Conservation (phyloP, 306 rosid species). For the Calophaca sinica region DNA sequence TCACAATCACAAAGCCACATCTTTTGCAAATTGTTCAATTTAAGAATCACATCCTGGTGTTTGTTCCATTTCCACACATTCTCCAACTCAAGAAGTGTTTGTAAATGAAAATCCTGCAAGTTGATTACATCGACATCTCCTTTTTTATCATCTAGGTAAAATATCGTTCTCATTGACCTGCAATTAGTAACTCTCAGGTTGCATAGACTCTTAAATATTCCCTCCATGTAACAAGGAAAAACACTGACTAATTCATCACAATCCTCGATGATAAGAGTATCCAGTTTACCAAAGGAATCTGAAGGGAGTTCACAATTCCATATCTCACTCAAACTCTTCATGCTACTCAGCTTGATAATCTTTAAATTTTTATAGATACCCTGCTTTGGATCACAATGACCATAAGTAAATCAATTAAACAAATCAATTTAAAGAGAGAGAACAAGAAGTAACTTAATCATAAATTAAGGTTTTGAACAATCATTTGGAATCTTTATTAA, state of each 20-base stretch:
- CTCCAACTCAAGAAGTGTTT: conserved; percentile 32
- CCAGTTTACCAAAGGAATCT: conserved; percentile 9
- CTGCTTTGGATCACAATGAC: not conserved
- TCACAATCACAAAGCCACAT: not conserved
- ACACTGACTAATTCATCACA: conserved; percentile 15
- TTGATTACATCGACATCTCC: not conserved
- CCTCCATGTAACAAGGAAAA: conserved; percentile 12
- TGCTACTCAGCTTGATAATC: conserved; percentile 1
- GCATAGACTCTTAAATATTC: conserved; percentile 4
- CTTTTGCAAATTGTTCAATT: not conserved
- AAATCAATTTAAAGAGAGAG: not conserved
- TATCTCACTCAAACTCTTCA: conserved; percentile 8
- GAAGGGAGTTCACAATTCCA: not conserved
- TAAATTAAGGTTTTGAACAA: too few relatives aligned
- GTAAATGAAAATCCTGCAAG: conserved; percentile 15
- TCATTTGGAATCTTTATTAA: too few relatives aligned
- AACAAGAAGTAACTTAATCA: too few relatives aligned
- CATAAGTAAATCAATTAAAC: not conserved
- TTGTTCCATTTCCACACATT: conserved; percentile 34
- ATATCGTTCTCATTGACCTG: not conserved
- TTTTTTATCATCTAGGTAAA: not conserved
- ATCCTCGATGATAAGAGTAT: not conserved
- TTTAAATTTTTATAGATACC: conserved; percentile 34
- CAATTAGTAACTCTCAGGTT: conserved; percentile 35
- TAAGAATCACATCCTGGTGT: not conserved